phyloP scores from a whole-genome alignment of 345 rosid genomes.

The Laguncularia racemosa region DNA sequence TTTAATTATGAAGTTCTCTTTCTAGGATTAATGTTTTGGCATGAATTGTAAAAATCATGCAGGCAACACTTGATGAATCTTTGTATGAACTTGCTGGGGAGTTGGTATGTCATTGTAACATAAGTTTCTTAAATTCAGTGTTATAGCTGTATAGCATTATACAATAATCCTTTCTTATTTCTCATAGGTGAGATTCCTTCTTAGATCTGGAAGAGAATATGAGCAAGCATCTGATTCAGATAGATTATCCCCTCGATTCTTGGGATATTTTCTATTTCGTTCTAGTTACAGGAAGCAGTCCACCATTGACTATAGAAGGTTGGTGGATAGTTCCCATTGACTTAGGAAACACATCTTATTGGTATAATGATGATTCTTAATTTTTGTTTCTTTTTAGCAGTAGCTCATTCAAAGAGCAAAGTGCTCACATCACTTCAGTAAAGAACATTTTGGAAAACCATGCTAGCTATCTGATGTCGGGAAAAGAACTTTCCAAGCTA shows the following conservation, averaged over 20 bases:
- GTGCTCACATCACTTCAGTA: conserved; percentile 83
- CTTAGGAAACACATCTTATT: background rate
- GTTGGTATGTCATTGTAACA: conserved; percentile 44
- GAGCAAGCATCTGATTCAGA: conserved; percentile 77
- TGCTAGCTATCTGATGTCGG: conserved; percentile 96
- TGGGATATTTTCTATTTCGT: conserved; percentile 79
- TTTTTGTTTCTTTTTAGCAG: conserved; percentile 22
- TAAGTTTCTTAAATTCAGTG: background rate
- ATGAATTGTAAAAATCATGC: conserved; percentile 18
- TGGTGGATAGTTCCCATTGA: conserved; percentile 1
- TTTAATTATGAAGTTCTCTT: conserved; percentile 4
- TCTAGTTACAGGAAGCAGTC: conserved; percentile 71
- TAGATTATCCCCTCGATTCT: conserved; percentile 67
- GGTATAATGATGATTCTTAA: background rate
- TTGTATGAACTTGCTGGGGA: conserved; percentile 99
- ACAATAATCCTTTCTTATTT: conserved; percentile 6
- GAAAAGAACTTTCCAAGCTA: conserved; percentile 95
- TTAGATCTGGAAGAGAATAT: conserved; percentile 94
- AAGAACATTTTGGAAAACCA: conserved; percentile 89
- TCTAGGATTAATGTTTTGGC: conserved; percentile 8
- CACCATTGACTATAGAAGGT: conserved; percentile 57
- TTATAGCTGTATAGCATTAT: background rate
- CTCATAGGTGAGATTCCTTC: conserved; percentile 84
- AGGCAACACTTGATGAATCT: conserved; percentile 97
- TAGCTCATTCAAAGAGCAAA: conserved; percentile 74